Conservation (phyloP, 495 filamentous ascomycete genomes). For the Hypoxylon crocopeplum region DNA sequence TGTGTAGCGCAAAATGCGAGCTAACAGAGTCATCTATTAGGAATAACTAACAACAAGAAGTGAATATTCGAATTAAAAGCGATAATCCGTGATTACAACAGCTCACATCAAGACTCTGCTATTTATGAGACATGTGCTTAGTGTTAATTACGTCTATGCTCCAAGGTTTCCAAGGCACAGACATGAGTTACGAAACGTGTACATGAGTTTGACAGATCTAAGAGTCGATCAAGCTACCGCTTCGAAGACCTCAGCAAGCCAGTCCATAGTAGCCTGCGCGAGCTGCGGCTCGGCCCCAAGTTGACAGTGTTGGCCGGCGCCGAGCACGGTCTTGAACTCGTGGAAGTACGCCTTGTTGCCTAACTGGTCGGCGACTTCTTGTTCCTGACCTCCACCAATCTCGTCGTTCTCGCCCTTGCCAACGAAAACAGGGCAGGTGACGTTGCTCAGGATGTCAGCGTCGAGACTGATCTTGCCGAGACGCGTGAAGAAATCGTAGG, state of each 20-base stretch:
- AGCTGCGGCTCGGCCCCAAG: conserved; percentile 25
- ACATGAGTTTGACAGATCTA: too few relatives aligned
- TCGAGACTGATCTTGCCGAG: conserved; percentile 33
- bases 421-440: conserved; percentile 46
- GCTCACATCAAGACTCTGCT: too few relatives aligned
- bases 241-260: conserved; percentile 18
- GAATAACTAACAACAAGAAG: too few relatives aligned
- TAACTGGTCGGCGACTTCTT: conserved; percentile 36
- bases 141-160: too few relatives aligned
- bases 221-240: conserved; percentile 1
- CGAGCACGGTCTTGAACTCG: conserved; percentile 33
- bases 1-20: too few relatives aligned
- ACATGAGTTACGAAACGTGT: too few relatives aligned
- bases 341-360: conserved; percentile 38
- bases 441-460: conserved; percentile 33
- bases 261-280: conserved; percentile 19
- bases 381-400: conserved; percentile 41
- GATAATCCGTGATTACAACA: too few relatives aligned
- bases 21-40: too few relatives aligned
- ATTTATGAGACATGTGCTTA: too few relatives aligned
- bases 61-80: too few relatives aligned
- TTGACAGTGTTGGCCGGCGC: conserved; percentile 32
- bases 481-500: conserved; percentile 40
- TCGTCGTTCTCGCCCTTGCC: conserved; percentile 43
- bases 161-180: too few relatives aligned